Evolutionary conservation across 2,329 filamentous ascomycete genomes (phyloP).

Genomic region (Aspergillus spinulosporus): DNA sequence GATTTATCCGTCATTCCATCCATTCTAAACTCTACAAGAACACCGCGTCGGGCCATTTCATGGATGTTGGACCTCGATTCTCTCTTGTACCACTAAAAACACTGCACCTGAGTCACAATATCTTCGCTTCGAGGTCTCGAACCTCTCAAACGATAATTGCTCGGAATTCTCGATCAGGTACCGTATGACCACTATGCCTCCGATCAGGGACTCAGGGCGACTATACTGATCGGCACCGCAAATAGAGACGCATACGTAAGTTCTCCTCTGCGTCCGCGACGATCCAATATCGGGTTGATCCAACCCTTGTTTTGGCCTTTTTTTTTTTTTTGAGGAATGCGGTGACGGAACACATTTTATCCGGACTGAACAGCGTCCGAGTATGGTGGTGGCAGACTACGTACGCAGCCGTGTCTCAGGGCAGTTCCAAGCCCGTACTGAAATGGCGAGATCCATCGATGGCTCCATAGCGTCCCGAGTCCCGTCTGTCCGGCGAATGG

Average conservation of each 20-base stretch:
- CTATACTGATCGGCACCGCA: background rate
- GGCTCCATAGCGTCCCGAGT: background rate
- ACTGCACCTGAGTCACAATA: background rate
- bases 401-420: background rate
- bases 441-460: background rate
- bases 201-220: background rate
- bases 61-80: background rate
- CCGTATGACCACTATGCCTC: background rate
- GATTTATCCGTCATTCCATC: background rate
- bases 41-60: background rate
- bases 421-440: background rate
- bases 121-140: background rate
- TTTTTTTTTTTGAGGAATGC: no score
- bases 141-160: background rate
- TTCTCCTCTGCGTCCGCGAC: background rate
- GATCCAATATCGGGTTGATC: background rate
- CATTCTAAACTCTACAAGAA: background rate
- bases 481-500: background rate
- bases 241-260: background rate
- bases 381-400: no score
- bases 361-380: no score
- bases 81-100: background rate
- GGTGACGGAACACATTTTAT: no score
- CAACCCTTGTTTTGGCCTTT: background rate
- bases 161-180: background rate